These are phyloP conservation scores for Orbilia oligospora DNA, from an alignment of 2,329 filamentous ascomycete species.

Conservation along the genomic window DNA sequence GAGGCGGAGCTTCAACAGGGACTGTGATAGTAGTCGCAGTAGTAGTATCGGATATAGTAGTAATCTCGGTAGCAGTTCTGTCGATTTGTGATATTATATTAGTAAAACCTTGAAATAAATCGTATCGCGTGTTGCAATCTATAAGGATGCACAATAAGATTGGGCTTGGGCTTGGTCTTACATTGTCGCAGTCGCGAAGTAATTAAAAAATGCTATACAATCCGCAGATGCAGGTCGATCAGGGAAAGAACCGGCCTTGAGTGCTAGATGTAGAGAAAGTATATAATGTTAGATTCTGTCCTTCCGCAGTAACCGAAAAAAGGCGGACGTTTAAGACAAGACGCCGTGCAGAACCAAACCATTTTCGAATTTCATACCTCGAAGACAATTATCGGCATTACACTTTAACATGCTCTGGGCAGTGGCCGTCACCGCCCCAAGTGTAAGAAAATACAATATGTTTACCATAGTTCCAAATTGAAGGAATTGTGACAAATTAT, in stretches of 20 bases:
- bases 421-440: not conserved
- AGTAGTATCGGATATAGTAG: not conserved
- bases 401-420: conserved; percentile 10
- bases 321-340: too few species aligned
- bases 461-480: not conserved
- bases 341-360: too few species aligned
- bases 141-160: not conserved
- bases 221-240: not conserved
- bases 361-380: not conserved
- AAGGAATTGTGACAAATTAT: not conserved
- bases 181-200: not conserved
- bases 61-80: conserved; percentile 3
- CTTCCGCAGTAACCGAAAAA: too few species aligned
- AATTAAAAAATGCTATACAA: not conserved
- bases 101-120: too few species aligned
- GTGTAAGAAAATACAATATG: not conserved
- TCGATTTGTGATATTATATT: not conserved
- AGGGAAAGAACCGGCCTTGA: conserved; percentile 10
- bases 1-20: not conserved
- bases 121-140: too few species aligned
- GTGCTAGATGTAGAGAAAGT: not conserved
- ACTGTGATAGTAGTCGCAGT: not conserved
- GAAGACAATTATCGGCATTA: conserved; percentile 15
- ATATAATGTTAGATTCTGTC: conserved; percentile 3
- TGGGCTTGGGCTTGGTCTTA: not conserved